Conservation (phyloP, 352 stramenopile species). For the Pythium inflatum region DNA sequence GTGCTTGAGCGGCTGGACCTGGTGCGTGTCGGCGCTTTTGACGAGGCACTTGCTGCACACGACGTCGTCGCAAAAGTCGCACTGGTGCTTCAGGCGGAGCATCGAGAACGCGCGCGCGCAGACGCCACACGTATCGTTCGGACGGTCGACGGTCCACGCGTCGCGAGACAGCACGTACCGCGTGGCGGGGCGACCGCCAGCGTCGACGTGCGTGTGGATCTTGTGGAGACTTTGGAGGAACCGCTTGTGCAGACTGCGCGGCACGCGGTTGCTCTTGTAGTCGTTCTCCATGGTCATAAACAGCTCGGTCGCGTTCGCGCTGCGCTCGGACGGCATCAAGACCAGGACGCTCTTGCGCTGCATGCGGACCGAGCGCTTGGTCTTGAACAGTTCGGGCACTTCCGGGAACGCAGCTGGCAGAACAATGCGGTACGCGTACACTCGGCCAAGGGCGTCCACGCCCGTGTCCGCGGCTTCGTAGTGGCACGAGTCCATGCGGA, state of each 20-base stretch:
- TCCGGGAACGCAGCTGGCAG: slow-evolving; percentile 3
- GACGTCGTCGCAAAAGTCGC: slow-evolving; percentile 81
- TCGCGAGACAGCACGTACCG: slow-evolving; percentile 5
- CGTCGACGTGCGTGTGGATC: slow-evolving; percentile 6
- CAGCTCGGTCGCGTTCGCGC: slow-evolving; percentile 17
- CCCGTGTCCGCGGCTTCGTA: slow-evolving; percentile 22
- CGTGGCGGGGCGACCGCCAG: background rate
- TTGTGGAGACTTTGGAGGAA: slow-evolving; percentile 25
- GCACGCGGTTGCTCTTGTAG: slow-evolving; percentile 26
- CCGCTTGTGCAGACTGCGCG: slow-evolving; percentile 27
- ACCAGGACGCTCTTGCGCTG: slow-evolving; percentile 20
- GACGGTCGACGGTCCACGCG: background rate
- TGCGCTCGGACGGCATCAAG: slow-evolving; percentile 15
- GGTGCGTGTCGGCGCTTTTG: too few relatives aligned
- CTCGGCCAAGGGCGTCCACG: slow-evolving; percentile 13
- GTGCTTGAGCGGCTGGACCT: too few relatives aligned
- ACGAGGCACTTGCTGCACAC: slow-evolving; percentile 85
- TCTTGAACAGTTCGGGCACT: slow-evolving; percentile 29
- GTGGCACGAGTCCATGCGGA: slow-evolving; percentile 28
- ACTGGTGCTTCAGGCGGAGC: slow-evolving; percentile 85
- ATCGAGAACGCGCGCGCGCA: slow-evolving; percentile 76
- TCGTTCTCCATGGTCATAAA: slow-evolving; percentile 33
- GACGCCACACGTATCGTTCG: too few relatives aligned
- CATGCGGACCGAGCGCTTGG: slow-evolving; percentile 24
- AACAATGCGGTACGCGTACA: slow-evolving; percentile 26